A percentile compares a stretch with the other conserved stretches of the same genome.
phyloP scores from a whole-genome alignment of 192 early-diverging fungal genomes.

The Backusella macrospora region DNA sequence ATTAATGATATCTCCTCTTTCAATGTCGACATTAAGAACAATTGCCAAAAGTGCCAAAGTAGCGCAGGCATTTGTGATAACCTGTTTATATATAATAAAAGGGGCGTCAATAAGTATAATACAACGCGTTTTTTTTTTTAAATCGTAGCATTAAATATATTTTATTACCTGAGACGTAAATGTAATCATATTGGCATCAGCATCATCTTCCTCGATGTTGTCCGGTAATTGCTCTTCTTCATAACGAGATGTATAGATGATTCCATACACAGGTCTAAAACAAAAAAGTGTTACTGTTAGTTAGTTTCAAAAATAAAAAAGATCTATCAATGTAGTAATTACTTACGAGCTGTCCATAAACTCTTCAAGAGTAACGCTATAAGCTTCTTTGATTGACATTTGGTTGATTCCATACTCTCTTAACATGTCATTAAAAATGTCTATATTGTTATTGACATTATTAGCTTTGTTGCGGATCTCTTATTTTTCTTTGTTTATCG shows the following conservation, averaged over 20 bases:
- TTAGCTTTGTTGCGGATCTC: not conserved
- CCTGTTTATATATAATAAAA: too few species aligned
- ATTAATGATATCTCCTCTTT: too few species aligned
- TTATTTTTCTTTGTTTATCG: not conserved
- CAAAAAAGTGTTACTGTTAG: too few species aligned
- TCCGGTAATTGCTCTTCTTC: not conserved
- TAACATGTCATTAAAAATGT: slow-evolving; percentile 1
- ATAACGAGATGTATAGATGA: not conserved
- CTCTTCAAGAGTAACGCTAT: not conserved
- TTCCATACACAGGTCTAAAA: slow-evolving; percentile 4
- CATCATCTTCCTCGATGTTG: not conserved
- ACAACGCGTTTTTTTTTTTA: too few species aligned
- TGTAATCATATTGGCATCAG: not conserved
- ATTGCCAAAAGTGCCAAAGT: too few species aligned
- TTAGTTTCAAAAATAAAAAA: too few species aligned
- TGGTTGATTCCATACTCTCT: not conserved
- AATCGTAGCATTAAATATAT: too few species aligned
- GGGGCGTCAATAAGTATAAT: too few species aligned
- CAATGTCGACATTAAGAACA: too few species aligned
- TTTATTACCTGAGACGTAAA: too few species aligned
- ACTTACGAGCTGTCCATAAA: not conserved
- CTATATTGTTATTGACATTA: not conserved
- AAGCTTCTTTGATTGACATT: not conserved
- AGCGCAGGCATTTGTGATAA: too few species aligned
- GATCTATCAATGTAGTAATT: not conserved